Conservation (phyloP, 2,329 filamentous ascomycete species). For the Colletotrichum sidae region DNA sequence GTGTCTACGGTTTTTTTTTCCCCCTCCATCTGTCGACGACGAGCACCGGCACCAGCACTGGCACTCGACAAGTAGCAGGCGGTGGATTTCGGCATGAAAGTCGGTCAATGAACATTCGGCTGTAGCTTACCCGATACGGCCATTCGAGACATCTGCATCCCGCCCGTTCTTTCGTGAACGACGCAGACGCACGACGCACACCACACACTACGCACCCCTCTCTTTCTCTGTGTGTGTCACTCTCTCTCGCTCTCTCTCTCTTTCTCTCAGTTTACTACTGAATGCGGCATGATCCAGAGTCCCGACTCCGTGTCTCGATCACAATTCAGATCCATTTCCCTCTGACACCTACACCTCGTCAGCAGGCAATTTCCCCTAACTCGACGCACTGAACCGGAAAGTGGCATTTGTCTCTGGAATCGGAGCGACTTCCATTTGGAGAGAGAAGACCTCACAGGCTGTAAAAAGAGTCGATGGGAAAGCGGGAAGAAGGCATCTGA, state of each 20-base stretch:
- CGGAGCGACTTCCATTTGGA: constrained; percentile 4
- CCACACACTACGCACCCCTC: constrained; percentile 2
- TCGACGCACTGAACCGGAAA: constrained; percentile 6
- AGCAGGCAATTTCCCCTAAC: constrained; percentile 1
- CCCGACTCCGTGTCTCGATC: constrained; percentile 32
- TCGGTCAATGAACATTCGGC: constrained; percentile 5
- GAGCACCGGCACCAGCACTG: not conserved
- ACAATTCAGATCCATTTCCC: constrained; percentile 6
- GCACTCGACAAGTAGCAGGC: not conserved
- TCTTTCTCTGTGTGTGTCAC: not conserved
- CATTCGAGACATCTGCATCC: constrained; percentile 33
- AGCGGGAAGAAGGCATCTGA: constrained; percentile 12
- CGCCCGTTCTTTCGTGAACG: constrained; percentile 20
- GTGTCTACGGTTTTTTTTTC: not conserved
- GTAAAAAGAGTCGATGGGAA: constrained; percentile 17
- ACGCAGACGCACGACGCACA: not conserved
- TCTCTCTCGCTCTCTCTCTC: not conserved
- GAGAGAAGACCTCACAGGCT: constrained; percentile 4
- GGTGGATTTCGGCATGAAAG: constrained; percentile 1
- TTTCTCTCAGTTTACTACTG: constrained; percentile 14
- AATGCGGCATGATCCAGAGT: constrained; percentile 34
- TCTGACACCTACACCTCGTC: constrained; percentile 18
- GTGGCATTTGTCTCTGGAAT: not conserved
- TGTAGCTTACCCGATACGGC: constrained; percentile 33
- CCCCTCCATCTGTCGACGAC: not conserved